A percentile compares a stretch with the other conserved stretches of the same genome.
These are phyloP conservation scores for Nepenthes mirabilis DNA, from an alignment of 148 eudicot genomes.

Conservation along the genomic window DNA sequence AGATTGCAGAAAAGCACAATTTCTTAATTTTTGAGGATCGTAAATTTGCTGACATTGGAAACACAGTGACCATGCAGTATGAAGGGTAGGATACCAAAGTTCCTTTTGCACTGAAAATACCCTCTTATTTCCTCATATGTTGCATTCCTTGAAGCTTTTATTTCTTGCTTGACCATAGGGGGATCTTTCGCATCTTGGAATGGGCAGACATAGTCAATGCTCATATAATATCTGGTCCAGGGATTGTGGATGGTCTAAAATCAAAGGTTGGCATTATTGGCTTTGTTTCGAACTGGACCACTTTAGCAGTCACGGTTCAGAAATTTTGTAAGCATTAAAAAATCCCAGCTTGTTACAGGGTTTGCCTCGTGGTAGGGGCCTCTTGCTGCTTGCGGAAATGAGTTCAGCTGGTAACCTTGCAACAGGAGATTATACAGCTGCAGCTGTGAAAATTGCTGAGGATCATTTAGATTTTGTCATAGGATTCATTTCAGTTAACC, in stretches of 20 bases:
- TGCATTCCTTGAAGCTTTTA: neutral
- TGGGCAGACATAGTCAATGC: conserved; percentile 98
- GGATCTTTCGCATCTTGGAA: conserved; percentile 76
- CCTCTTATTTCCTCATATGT: neutral
- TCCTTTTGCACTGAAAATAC: neutral
- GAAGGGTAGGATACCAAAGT: conserved; percentile 46
- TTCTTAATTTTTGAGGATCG: conserved; percentile 94
- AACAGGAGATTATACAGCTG: conserved; percentile 90
- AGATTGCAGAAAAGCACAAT: conserved; percentile 94
- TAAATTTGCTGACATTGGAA: conserved; percentile 96
- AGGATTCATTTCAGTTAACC: conserved; percentile 94
- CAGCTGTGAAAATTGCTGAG: conserved; percentile 83
- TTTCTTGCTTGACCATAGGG: conserved; percentile 35
- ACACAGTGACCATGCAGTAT: conserved; percentile 94
- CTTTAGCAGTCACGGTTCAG: neutral
- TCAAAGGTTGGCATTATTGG: conserved; percentile 37
- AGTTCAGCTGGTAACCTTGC: conserved; percentile 97
- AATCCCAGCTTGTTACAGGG: conserved; percentile 30
- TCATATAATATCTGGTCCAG: conserved; percentile 96
- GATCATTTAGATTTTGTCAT: conserved; percentile 93
- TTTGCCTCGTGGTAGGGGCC: conserved; percentile 76
- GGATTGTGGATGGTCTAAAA: conserved; percentile 91
- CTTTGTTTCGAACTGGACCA: neutral
- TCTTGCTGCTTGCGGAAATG: conserved; percentile 93
- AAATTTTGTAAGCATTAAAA: conserved; percentile 2